A percentile compares a stretch with the other conserved stretches of the same genome.
Conservation (phyloP, 495 filamentous ascomycete species). For the Annulohypoxylon maeteangense region DNA sequence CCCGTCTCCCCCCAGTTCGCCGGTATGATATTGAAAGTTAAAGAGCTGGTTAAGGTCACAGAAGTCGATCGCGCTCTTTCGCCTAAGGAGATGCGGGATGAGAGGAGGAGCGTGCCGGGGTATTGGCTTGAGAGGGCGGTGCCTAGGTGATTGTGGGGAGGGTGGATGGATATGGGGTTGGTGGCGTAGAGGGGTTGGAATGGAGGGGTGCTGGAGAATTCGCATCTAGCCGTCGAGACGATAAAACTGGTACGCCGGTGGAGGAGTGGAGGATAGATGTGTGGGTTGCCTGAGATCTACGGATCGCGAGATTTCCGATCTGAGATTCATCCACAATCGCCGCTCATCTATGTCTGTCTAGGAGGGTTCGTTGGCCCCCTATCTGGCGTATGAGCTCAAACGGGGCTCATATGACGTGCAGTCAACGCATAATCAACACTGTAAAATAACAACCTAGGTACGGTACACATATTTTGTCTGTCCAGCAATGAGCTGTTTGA, state of each 20-base stretch:
- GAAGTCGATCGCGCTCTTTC: slow-evolving; percentile 81
- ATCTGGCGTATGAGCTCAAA: not conserved
- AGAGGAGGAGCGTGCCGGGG: slow-evolving; percentile 82
- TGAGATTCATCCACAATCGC: not conserved
- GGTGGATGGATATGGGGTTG: not conserved
- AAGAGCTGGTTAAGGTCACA: slow-evolving; percentile 88
- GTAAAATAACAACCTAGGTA: slow-evolving; percentile 15
- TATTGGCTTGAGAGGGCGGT: slow-evolving; percentile 83
- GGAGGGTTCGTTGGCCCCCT: not conserved
- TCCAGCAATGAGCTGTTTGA: not conserved
- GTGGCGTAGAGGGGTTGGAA: not conserved
- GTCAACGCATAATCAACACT: slow-evolving; percentile 24
- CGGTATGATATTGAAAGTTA: slow-evolving; percentile 97
- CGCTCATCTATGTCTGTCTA: slow-evolving; percentile 1
- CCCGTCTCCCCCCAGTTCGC: slow-evolving; percentile 84
- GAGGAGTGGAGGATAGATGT: not conserved
- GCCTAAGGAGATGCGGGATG: slow-evolving; percentile 75
- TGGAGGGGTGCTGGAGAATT: not conserved
- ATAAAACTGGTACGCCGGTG: not conserved
- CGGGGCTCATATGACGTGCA: slow-evolving; percentile 10
- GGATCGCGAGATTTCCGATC: not conserved
- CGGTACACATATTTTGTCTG: not conserved
- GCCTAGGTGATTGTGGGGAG: slow-evolving; percentile 38
- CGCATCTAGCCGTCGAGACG: not conserved
- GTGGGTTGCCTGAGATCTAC: not conserved